Evolutionary conservation across 2,329 filamentous ascomycete genomes (phyloP), one percentile per base, ranked within the genome.

Genomic region (Xylariaceae sp.): DNA sequence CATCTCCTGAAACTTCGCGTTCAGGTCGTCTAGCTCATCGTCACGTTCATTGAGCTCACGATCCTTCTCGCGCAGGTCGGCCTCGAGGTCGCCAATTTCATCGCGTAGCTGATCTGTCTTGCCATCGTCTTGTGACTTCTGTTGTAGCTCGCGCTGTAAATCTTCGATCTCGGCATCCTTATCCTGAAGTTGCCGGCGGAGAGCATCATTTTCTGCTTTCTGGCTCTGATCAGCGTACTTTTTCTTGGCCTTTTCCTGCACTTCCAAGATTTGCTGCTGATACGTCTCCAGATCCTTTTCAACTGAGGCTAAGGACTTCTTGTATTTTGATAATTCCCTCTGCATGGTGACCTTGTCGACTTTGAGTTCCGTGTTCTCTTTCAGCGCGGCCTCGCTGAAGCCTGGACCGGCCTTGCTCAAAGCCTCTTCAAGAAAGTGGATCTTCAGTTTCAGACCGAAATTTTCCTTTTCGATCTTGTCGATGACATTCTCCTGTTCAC

Each of bases 381-480:
- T 91, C 34, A 99, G 78, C 2, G 93, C 91, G 35, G 86, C 86
- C 73, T 96, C 89, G 69, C 92, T 95, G 77, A 92, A 94, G 57
- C 92, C 91, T 6, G 90, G 92, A 0, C 93, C 93, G 57, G 88
- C 85, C 73, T 95, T 96, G 56, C 88, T 85, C 53, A 99, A 77
- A 11, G 90, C 90, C 67, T 97, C 91, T 73, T 99, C 92, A 58
- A 99, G 82, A 73, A 96, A 99, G 74, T 97, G 92, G 56, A 97
- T 96, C 74, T 96, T 97, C 67, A 97, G 82, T 75, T 97, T 97
- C 56, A 99, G 80, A 23, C 91, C 91, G 72, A 97, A 99, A 71
- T 99, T 99, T 71, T 97, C 94, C 78, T 99, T 99, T 72, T 97
- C 92, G 68, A 99, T 93, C 71, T 90, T 90, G 76, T 97, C 90